These are phyloP conservation scores for Metschnikowia chrysomelidarum DNA, from an alignment of 805 yeast species.

Conservation along the genomic window DNA sequence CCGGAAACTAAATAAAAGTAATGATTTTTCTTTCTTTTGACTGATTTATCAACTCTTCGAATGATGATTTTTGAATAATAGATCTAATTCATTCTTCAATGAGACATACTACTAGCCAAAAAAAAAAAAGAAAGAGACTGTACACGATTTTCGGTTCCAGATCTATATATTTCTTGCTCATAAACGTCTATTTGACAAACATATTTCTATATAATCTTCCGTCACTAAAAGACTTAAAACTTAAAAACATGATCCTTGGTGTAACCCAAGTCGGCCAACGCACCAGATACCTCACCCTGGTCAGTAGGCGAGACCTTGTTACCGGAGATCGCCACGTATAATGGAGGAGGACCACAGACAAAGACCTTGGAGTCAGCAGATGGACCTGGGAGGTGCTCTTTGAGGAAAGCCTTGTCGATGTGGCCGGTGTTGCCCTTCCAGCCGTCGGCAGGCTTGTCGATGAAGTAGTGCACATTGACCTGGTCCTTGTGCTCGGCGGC, in stretches of 20 bases:
- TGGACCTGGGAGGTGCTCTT: conserved; percentile 61
- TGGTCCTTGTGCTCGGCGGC: conserved; percentile 72
- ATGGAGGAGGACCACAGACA: conserved; percentile 94
- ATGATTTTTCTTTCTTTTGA: too few species aligned
- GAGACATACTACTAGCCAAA: too few species aligned
- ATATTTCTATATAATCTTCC: not conserved
- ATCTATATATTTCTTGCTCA: too few species aligned
- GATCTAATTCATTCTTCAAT: too few species aligned
- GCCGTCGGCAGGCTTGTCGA: conserved; percentile 58
- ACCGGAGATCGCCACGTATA: conserved; percentile 88
- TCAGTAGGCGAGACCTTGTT: conserved; percentile 78
- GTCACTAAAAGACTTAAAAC: conserved; percentile 46
- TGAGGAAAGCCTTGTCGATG: conserved; percentile 73
- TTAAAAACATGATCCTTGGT: conserved; percentile 85
- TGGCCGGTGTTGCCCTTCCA: conserved; percentile 67
- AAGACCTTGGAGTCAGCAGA: conserved; percentile 61
- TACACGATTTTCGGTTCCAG: too few species aligned
- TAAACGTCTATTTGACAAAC: too few species aligned
- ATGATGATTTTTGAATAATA: too few species aligned
- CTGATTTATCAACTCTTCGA: too few species aligned
- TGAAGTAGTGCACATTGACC: conserved; percentile 73
- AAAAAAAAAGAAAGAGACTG: too few species aligned
- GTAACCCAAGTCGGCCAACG: conserved; percentile 84
- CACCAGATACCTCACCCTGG: conserved; percentile 93
- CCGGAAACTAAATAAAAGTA: too few species aligned